Evolutionary conservation across 257 asterid genomes (phyloP).

Genomic region (Ballota nigra): DNA sequence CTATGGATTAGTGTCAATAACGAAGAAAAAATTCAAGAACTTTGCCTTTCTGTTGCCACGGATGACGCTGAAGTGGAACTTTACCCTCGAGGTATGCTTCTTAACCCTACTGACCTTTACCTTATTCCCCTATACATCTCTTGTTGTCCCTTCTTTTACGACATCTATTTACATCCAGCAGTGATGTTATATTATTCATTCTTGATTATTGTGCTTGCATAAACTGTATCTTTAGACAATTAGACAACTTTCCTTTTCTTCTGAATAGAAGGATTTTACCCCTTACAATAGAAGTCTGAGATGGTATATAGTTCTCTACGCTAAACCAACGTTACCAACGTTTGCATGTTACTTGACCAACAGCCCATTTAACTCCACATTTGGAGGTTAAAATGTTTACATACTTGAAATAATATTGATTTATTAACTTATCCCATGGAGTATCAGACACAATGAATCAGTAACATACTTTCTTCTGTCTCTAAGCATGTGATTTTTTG

Average conservation of each 20-base stretch:
- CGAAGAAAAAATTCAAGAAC: constrained; percentile 67
- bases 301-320: not conserved
- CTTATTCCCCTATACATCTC: not conserved
- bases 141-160: constrained; percentile 13
- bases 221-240: constrained; percentile 1
- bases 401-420: not conserved
- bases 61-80: constrained; percentile 51
- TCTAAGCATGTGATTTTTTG: not conserved
- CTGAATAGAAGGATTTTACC: not conserved
- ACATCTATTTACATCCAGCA: not conserved
- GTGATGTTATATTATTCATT: not conserved
- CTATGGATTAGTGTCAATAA: constrained; percentile 51
- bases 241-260: not conserved
- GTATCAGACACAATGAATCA: not conserved
- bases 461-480: not conserved
- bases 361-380: constrained; percentile 1
- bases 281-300: not conserved
- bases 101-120: not conserved
- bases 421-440: not conserved
- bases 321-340: constrained; percentile 9
- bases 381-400: constrained; percentile 12
- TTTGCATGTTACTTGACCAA: constrained; percentile 10
- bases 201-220: constrained; percentile 2
- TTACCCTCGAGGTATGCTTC: constrained; percentile 51
- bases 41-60: constrained; percentile 39